These are phyloP conservation scores for Tuber umbilicatum DNA, from an alignment of 495 filamentous ascomycete species.

Conservation along the genomic window DNA sequence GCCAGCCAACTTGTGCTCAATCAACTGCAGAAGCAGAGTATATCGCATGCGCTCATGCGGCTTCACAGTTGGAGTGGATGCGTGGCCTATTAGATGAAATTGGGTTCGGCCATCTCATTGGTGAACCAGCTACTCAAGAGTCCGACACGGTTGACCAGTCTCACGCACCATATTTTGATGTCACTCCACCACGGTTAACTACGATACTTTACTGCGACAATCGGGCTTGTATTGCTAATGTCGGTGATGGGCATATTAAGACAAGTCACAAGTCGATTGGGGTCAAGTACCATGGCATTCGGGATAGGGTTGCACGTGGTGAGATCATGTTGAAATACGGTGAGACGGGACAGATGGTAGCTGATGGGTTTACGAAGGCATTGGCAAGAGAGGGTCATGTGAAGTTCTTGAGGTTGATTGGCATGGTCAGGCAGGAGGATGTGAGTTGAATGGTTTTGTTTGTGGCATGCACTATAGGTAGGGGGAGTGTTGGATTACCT, in stretches of 20 bases:
- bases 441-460: no score
- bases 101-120: no score
- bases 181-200: neutral
- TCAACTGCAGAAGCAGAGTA: no score
- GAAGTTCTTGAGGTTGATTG: neutral
- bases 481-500: neutral
- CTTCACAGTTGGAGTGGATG: no score
- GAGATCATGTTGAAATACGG: neutral
- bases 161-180: neutral
- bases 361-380: neutral
- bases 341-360: neutral
- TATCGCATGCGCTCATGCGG: no score
- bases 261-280: neutral
- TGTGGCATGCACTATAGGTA: neutral
- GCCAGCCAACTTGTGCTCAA: no score
- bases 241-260: neutral
- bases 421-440: neutral
- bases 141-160: no score
- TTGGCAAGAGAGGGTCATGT: neutral
- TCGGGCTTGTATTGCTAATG: neutral
- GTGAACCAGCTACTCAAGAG: no score
- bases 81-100: no score
- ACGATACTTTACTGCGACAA: neutral
- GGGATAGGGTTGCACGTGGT: neutral
- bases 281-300: neutral